A percentile compares a stretch with the other conserved stretches of the same genome.
These are phyloP conservation scores for Phlyctochytrium planicorne DNA, from an alignment of 192 early-diverging fungal species.

Conservation along the genomic window DNA sequence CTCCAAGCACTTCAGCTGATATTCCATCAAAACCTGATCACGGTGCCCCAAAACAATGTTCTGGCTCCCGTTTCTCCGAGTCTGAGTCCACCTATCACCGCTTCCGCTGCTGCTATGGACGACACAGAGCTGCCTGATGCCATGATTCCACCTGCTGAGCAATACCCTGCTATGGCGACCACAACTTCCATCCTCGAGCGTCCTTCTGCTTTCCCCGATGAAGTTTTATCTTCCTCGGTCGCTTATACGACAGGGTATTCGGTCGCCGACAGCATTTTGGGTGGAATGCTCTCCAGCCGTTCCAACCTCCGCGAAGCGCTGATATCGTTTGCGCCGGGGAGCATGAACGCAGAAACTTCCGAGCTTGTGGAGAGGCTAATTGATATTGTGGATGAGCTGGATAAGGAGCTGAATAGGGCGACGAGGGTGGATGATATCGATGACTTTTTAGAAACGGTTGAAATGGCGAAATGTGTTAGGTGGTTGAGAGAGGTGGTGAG, in stretches of 20 bases:
- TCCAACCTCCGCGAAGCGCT: conserved; percentile 29
- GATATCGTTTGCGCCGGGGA: conserved; percentile 30
- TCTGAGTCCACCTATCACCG: no score
- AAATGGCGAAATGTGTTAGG: conserved; percentile 30
- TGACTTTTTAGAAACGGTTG: conserved; percentile 13
- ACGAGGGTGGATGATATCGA: conserved; percentile 1
- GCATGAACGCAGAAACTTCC: conserved; percentile 41
- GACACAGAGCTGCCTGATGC: no score
- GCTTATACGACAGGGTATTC: no score
- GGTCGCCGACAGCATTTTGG: not conserved
- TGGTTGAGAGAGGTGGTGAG: conserved; percentile 39
- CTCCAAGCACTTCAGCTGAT: conserved; percentile 34
- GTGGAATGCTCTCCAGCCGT: conserved; percentile 12
- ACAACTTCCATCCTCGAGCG: no score
- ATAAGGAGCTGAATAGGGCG: not conserved
- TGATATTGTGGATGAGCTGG: conserved; percentile 4
- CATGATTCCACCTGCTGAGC: conserved; percentile 6
- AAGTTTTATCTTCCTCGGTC: no score
- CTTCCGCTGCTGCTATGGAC: no score
- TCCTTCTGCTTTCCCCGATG: no score
- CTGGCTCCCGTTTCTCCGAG: not conserved
- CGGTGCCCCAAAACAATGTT: conserved; percentile 5
- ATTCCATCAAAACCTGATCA: conserved; percentile 23
- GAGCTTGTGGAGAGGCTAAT: conserved; percentile 34
- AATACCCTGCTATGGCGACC: conserved; percentile 1